phyloP scores from a whole-genome alignment of 148 eudicot genomes.

The Nepenthes mirabilis region DNA sequence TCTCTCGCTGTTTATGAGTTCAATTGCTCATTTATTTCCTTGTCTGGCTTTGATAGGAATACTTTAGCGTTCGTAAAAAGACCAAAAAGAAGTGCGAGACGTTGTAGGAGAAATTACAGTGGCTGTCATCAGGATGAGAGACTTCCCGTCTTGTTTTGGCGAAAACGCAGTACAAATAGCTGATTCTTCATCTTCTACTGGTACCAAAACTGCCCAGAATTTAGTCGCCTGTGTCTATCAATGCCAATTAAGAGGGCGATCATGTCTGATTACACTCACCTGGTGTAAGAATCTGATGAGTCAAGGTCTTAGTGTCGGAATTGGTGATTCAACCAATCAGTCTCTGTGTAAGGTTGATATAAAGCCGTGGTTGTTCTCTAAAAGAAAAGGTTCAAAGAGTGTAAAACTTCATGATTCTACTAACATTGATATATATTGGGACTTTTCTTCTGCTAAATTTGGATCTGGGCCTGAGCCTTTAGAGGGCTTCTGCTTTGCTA shows the following conservation, averaged over 20 bases:
- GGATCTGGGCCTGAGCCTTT: slow-evolving; percentile 53
- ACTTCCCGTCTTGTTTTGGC: not conserved
- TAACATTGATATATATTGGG: slow-evolving; percentile 47
- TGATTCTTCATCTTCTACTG: not conserved
- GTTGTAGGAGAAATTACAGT: not conserved
- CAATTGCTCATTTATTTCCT: not conserved
- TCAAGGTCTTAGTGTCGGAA: not conserved
- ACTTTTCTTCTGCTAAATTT: slow-evolving; percentile 41
- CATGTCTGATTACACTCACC: not conserved
- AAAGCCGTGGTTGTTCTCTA: not conserved
- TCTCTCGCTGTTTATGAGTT: not conserved
- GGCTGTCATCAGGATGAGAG: not conserved
- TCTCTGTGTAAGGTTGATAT: not conserved
- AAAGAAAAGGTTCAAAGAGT: not conserved
- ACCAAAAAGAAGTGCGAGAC: not conserved
- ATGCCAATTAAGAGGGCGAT: not conserved
- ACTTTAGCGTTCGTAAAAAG: not conserved
- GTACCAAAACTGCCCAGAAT: not conserved
- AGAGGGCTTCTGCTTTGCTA: slow-evolving; percentile 40
- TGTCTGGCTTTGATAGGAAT: not conserved
- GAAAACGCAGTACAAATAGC: not conserved
- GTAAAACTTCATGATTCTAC: slow-evolving; percentile 20
- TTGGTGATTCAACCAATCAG: not conserved
- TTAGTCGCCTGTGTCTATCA: not conserved
- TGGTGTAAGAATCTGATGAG: not conserved